Evolutionary conservation across 1,284 basidiomycete species (phyloP), one percentile per base, ranked within the genome.

Genomic region (Puccinia polysora): DNA sequence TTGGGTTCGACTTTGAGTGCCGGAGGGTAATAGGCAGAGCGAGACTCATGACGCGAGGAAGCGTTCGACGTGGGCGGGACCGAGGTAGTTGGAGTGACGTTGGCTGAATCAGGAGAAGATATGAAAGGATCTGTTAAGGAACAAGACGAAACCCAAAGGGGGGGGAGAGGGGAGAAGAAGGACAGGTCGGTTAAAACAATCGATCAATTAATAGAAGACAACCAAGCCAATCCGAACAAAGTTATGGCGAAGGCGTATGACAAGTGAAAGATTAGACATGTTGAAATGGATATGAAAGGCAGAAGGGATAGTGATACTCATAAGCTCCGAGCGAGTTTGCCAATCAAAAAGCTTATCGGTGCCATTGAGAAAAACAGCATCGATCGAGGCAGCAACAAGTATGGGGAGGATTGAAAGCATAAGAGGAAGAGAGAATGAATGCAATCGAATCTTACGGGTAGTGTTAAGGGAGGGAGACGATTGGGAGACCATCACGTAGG

Each of bases 401-500:
- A 55, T 55, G 20, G 14, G 30, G 4, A 15, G n/a, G 25, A 3
- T 15, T 23, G 30, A 2, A 55, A 23, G 28, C 20, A 55, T n/a
- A 55, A 23, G 15, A 14, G 4, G 52, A 55, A 4, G n/a, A 14
- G 15, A 30, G 4, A 14, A 50, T 1, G 20, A 36, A 23, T 28
- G 12, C 20, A 34, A 43, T 53, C 20, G 49, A 15, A 30, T 45
- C 65, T 67, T 56, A 67, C 65, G 52, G 53, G 65, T 53, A 56
- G 47, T 49, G 52, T 49, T 36, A 14, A 67, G 65, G 38, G 65
- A 49, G 18, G 65, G 65, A 7, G 65, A 67, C 23, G 65, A 52
- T 40, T 67, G 52, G 1, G 65, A 56, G 12, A 67, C 65, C 65
- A 67, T 67, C 18, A 53, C 38, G 65, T 67, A 67, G 40, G 65